A percentile compares a stretch with the other conserved stretches of the same genome.
Evolutionary conservation across 768 basidiomycete genomes (phyloP).

Genomic region (Tephrocybe sp.): DNA sequence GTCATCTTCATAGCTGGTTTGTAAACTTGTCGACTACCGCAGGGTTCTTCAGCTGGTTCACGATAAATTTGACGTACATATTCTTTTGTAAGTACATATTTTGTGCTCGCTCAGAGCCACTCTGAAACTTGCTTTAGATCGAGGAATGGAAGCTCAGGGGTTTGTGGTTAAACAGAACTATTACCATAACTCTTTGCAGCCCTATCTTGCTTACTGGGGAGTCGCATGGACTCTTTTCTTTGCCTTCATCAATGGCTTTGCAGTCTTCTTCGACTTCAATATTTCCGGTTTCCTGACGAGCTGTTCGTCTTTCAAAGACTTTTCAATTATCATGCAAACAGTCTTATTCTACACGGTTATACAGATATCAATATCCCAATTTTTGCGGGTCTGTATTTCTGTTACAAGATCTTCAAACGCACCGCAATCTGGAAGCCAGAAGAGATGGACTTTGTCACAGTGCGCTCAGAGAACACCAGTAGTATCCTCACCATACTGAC

Average conservation of each 20-base stretch:
- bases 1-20: slow-evolving; percentile 52
- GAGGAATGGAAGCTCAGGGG: slow-evolving; percentile 65
- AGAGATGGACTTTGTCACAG: slow-evolving; percentile 75
- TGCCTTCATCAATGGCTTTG: slow-evolving; percentile 52
- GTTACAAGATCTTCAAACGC: slow-evolving; percentile 41
- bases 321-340: background rate
- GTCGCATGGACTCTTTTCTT: slow-evolving; percentile 63
- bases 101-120: background rate
- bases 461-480: slow-evolving; percentile 23
- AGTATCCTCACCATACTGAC: background rate
- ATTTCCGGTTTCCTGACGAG: slow-evolving; percentile 47
- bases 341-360: background rate
- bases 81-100: slow-evolving; percentile 54
- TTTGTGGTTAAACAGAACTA: slow-evolving; percentile 59
- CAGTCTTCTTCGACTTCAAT: slow-evolving; percentile 65
- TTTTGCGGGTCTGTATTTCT: slow-evolving; percentile 41
- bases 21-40: slow-evolving; percentile 66
- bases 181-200: slow-evolving; percentile 63
- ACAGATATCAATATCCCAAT: slow-evolving; percentile 50
- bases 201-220: slow-evolving; percentile 71
- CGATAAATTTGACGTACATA: slow-evolving; percentile 71
- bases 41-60: slow-evolving; percentile 68
- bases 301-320: slow-evolving; percentile 28
- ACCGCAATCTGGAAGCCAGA: slow-evolving; percentile 51
- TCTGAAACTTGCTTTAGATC: slow-evolving; percentile 34